A percentile compares a stretch with the other conserved stretches of the same genome.
Conservation (phyloP, 352 stramenopile genomes). For the Globisporangium viniferum region DNA sequence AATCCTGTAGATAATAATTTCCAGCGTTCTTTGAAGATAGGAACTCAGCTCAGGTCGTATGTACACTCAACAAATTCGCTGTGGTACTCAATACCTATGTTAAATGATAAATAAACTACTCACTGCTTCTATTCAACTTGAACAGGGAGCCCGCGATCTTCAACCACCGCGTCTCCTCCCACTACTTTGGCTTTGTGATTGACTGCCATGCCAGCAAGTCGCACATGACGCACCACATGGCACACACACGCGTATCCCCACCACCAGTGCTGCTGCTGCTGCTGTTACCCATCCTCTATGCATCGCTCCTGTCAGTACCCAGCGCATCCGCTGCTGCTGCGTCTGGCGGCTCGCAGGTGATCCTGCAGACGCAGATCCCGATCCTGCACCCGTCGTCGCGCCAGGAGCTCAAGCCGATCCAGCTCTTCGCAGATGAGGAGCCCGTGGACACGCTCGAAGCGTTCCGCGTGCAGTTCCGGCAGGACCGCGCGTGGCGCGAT, state of each 20-base stretch:
- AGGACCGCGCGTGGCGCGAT: constrained; percentile 33
- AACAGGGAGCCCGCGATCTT: not conserved
- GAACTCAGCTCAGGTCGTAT: too few species aligned
- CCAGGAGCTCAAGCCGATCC: constrained; percentile 21
- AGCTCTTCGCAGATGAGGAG: constrained; percentile 37
- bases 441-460: constrained; percentile 52
- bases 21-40: too few species aligned
- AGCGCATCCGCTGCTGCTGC: not conserved
- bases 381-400: constrained; percentile 16
- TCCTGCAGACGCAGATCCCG: constrained; percentile 12
- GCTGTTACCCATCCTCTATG: not conserved
- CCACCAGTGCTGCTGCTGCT: not conserved
- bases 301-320: not conserved
- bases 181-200: too few species aligned
- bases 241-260: not conserved
- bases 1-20: too few species aligned
- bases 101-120: too few species aligned
- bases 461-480: constrained; percentile 37
- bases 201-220: not conserved
- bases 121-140: not conserved
- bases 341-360: not conserved
- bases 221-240: constrained; percentile 5
- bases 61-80: not conserved
- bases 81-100: too few species aligned
- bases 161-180: not conserved